Conservation (phyloP, 768 basidiomycete species). For the Lactarius hengduanensis region DNA sequence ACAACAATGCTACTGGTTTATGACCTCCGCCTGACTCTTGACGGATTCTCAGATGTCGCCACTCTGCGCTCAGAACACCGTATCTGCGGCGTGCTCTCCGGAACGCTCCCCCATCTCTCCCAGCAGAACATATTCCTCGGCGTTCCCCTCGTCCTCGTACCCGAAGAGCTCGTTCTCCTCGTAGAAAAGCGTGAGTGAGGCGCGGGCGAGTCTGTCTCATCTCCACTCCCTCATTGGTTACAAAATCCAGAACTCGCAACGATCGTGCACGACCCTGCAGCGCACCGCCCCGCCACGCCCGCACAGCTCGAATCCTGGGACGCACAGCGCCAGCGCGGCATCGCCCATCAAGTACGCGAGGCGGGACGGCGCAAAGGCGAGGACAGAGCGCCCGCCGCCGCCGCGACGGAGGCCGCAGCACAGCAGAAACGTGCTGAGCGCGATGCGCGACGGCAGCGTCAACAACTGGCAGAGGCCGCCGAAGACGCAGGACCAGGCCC, state of each 20-base stretch:
- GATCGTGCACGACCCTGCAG: constrained; percentile 67
- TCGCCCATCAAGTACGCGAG: constrained; percentile 49
- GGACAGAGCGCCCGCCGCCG: constrained; percentile 30
- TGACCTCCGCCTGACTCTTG: neutral
- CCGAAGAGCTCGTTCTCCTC: constrained; percentile 89
- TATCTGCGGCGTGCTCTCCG: constrained; percentile 81
- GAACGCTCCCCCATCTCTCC: constrained; percentile 90
- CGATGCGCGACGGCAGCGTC: constrained; percentile 43
- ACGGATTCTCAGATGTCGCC: constrained; percentile 63
- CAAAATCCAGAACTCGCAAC: constrained; percentile 51
- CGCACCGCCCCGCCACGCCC: constrained; percentile 51
- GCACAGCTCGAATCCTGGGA: constrained; percentile 56
- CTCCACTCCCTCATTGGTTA: neutral
- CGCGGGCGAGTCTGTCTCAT: neutral
- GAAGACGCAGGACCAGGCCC: neutral
- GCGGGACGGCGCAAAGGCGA: constrained; percentile 46
- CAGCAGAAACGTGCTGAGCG: constrained; percentile 69
- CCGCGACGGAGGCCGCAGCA: constrained; percentile 52
- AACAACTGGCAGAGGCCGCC: neutral
- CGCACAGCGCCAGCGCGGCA: constrained; percentile 44
- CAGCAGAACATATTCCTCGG: constrained; percentile 98
- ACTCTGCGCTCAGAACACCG: constrained; percentile 74
- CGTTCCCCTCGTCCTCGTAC: constrained; percentile 81
- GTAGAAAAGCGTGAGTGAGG: constrained; percentile 67
- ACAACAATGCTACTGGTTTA: neutral